These are phyloP conservation scores for Cardamine occulta DNA, from an alignment of 345 rosid species.

Conservation along the genomic window DNA sequence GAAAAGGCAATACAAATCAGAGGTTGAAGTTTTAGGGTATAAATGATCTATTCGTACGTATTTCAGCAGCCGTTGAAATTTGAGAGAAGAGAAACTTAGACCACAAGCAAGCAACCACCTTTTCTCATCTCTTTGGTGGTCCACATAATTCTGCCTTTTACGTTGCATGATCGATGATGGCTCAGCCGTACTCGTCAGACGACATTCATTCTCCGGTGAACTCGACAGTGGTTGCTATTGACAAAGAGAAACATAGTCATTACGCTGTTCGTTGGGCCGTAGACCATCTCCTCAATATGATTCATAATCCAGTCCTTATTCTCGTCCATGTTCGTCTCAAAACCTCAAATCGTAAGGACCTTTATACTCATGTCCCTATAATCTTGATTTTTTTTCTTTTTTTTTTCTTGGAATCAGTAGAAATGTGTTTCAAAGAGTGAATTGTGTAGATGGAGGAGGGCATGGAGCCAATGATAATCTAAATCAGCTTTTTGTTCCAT, in stretches of 20 bases:
- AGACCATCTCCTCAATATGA: constrained; percentile 52
- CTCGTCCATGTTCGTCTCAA: constrained; percentile 62
- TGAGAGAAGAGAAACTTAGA: constrained; percentile 17
- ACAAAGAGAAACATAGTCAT: constrained; percentile 72
- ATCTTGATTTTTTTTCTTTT: background rate
- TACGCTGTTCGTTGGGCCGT: constrained; percentile 79
- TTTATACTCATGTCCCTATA: background rate
- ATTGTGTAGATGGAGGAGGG: constrained; percentile 30
- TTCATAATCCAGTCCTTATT: constrained; percentile 46
- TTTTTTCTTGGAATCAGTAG: background rate
- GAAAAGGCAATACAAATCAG: constrained; percentile 13
- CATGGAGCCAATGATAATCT: constrained; percentile 43
- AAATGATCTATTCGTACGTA: background rate
- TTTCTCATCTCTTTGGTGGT: background rate
- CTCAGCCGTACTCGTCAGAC: constrained; percentile 40
- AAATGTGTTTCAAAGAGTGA: constrained; percentile 17
- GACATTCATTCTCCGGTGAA: constrained; percentile 44
- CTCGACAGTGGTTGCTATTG: constrained; percentile 65
- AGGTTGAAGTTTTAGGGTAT: constrained; percentile 12
- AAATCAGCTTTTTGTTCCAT: constrained; percentile 58
- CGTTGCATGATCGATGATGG: constrained; percentile 39
- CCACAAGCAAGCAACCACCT: constrained; percentile 1
- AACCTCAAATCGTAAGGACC: constrained; percentile 62
- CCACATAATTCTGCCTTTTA: background rate
- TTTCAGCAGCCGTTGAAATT: constrained; percentile 13